phyloP scores from a whole-genome alignment of 2,329 filamentous ascomycete species.

The Aspergillus pseudonomiae region DNA sequence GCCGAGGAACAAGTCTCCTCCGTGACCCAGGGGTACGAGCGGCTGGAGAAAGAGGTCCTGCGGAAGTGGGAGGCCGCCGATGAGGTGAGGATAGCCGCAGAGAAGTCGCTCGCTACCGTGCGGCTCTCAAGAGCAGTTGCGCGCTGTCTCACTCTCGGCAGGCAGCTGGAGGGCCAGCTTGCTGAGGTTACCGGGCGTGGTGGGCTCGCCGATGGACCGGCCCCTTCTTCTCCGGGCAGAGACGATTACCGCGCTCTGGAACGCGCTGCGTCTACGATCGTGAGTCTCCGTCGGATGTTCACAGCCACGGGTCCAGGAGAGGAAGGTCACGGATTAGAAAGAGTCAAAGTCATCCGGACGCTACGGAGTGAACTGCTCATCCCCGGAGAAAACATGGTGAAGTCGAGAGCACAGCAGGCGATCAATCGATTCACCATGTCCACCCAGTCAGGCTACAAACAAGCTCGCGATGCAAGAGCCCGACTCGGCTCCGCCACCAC shows the following conservation, averaged over 20 bases:
- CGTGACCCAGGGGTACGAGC: conserved; percentile 81
- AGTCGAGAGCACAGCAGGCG: conserved; percentile 73
- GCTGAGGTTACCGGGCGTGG: conserved; percentile 62
- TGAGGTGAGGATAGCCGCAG: conserved; percentile 75
- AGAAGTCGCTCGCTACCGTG: conserved; percentile 78
- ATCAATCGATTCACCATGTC: conserved; percentile 83
- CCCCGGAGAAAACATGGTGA: conserved; percentile 74
- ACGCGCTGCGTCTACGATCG: conserved; percentile 77
- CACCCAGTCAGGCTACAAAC: conserved; percentile 56
- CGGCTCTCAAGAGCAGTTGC: conserved; percentile 75
- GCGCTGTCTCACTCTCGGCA: conserved; percentile 76
- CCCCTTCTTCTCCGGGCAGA: conserved; percentile 42
- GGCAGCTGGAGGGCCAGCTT: conserved; percentile 86
- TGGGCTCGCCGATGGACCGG: conserved; percentile 33
- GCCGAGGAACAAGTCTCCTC: conserved; percentile 79
- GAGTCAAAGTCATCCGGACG: conserved; percentile 70
- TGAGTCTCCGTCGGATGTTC: conserved; percentile 75
- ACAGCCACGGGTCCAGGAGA: conserved; percentile 68
- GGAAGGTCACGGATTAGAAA: conserved; percentile 76
- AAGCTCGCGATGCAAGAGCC: conserved; percentile 73
- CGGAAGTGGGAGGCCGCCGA: conserved; percentile 84
- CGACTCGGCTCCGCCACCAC: conserved; percentile 73
- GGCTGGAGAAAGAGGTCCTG: conserved; percentile 83
- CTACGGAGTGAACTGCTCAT: conserved; percentile 70
- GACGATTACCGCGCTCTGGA: conserved; percentile 79